These are phyloP conservation scores for Pythium utonaiense DNA, from an alignment of 352 stramenopile species.

Conservation along the genomic window DNA sequence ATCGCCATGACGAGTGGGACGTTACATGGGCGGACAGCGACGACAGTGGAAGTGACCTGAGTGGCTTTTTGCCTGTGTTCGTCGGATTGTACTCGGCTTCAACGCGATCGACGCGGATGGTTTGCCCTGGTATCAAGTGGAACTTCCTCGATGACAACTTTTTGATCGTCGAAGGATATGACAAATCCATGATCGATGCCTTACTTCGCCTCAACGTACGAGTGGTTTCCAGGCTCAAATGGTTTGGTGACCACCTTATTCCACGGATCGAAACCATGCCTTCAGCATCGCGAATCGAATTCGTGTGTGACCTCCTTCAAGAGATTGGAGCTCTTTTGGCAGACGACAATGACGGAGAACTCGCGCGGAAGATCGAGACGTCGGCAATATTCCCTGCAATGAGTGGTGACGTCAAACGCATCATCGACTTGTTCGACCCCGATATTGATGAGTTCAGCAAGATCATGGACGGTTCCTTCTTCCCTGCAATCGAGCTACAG, in stretches of 20 bases:
- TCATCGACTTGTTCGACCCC: constrained; percentile 66
- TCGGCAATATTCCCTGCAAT: constrained; percentile 60
- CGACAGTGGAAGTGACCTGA: background rate
- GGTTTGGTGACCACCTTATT: constrained; percentile 49
- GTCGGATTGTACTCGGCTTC: constrained; percentile 3
- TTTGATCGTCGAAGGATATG: constrained; percentile 42
- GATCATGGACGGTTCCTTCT: constrained; percentile 71
- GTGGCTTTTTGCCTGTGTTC: background rate
- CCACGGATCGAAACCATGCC: constrained; percentile 31
- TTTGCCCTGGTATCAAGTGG: constrained; percentile 28
- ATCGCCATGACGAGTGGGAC: constrained; percentile 15
- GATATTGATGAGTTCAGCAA: constrained; percentile 66
- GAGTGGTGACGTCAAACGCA: constrained; percentile 46
- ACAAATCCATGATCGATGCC: constrained; percentile 15
- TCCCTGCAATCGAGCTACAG: constrained; percentile 57
- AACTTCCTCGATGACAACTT: constrained; percentile 52
- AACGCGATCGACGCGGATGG: background rate
- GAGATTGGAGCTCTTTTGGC: constrained; percentile 38
- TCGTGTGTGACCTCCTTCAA: constrained; percentile 40
- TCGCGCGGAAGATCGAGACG: constrained; percentile 41
- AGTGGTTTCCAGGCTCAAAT: constrained; percentile 42
- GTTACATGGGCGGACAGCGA: constrained; percentile 10
- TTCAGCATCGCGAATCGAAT: constrained; percentile 25
- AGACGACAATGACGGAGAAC: constrained; percentile 37
- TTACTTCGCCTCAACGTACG: constrained; percentile 26